phyloP scores from a whole-genome alignment of 208 protist genomes.

The Trypanosoma platydactyli region DNA sequence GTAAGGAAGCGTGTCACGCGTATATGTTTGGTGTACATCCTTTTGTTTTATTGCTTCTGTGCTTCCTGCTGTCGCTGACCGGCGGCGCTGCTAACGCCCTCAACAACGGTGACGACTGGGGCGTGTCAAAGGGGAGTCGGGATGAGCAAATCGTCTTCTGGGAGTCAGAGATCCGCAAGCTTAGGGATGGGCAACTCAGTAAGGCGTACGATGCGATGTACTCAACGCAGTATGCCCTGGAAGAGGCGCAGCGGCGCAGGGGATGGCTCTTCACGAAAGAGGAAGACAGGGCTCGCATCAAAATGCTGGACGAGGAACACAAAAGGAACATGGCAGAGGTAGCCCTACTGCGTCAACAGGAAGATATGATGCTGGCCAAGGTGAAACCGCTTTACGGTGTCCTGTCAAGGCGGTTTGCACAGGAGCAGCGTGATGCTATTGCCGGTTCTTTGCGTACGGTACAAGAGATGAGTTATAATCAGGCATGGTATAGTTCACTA shows the following conservation, averaged over 20 bases:
- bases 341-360: slow-evolving; percentile 48
- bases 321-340: slow-evolving; percentile 44
- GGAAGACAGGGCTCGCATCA: slow-evolving; percentile 66
- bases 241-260: slow-evolving; percentile 42
- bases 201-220: slow-evolving; percentile 41
- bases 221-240: slow-evolving; percentile 40
- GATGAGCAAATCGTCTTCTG: slow-evolving; percentile 70
- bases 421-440: slow-evolving; percentile 77
- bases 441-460: slow-evolving; percentile 49
- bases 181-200: slow-evolving; percentile 42
- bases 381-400: slow-evolving; percentile 89
- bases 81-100: slow-evolving; percentile 9
- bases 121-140: slow-evolving; percentile 42
- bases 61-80: not conserved
- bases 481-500: slow-evolving; percentile 81
- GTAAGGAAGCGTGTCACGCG: not conserved
- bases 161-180: slow-evolving; percentile 45
- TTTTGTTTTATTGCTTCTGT: slow-evolving; percentile 6
- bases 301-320: slow-evolving; percentile 76
- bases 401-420: slow-evolving; percentile 66
- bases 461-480: slow-evolving; percentile 75
- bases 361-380: slow-evolving; percentile 70
- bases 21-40: slow-evolving; percentile 3
- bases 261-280: slow-evolving; percentile 70
- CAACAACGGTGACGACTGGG: slow-evolving; percentile 17